Conservation (phyloP, 495 filamentous ascomycete species). For the Xylaria nigripes region DNA sequence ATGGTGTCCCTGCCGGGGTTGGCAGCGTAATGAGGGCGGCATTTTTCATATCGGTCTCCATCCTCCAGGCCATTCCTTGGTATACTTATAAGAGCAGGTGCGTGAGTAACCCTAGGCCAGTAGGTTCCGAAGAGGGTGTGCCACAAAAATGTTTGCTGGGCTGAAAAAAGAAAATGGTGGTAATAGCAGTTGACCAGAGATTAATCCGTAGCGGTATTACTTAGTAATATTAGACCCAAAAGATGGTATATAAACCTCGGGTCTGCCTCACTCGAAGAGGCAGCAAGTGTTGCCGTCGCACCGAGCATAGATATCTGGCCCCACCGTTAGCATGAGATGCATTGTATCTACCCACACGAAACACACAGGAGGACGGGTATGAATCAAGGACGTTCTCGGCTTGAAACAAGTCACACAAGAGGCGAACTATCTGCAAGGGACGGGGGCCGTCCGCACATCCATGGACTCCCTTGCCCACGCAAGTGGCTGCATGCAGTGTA, state of each 20-base stretch:
- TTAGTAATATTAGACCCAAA: neutral
- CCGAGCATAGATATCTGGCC: constrained; percentile 4
- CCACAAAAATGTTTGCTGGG: neutral
- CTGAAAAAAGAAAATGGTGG: no score
- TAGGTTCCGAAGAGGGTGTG: neutral
- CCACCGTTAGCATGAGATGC: constrained; percentile 6
- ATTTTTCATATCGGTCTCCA: constrained; percentile 45
- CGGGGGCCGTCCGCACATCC: neutral
- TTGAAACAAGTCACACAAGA: constrained; percentile 11
- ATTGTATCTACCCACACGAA: neutral
- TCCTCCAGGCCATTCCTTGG: constrained; percentile 40
- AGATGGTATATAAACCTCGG: neutral
- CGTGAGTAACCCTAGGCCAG: neutral
- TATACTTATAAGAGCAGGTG: neutral
- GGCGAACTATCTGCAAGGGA: neutral
- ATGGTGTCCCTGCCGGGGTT: constrained; percentile 59
- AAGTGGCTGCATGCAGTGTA: neutral
- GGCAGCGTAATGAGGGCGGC: constrained; percentile 48
- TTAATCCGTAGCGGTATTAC: no score
- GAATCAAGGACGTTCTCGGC: constrained; percentile 8
- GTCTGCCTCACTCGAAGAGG: neutral
- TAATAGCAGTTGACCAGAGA: no score
- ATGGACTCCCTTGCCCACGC: neutral
- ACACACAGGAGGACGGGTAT: neutral
- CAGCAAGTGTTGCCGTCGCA: neutral